These are phyloP conservation scores for Pythium grandisporangium DNA, from an alignment of 352 stramenopile species.

Conservation along the genomic window DNA sequence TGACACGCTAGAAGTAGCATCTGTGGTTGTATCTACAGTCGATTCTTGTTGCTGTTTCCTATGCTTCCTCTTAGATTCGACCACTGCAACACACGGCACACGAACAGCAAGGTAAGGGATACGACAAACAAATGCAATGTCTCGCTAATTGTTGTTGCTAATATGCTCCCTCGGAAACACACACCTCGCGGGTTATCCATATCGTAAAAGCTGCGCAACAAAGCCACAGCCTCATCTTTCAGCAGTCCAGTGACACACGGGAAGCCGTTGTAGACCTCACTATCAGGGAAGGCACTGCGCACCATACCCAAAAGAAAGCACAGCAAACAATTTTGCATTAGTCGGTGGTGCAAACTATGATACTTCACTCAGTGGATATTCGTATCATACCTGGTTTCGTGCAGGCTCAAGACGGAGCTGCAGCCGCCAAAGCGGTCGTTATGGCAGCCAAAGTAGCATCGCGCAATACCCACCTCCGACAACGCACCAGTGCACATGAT, in stretches of 20 bases:
- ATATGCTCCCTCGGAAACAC: too few species aligned
- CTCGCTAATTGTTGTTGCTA: too few species aligned
- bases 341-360: too few species aligned
- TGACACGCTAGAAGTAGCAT: too few species aligned
- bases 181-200: conserved; percentile 81
- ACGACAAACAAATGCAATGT: neutral
- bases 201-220: conserved; percentile 88
- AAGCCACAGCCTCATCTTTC: conserved; percentile 71
- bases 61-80: conserved; percentile 73
- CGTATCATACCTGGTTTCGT: conserved; percentile 38
- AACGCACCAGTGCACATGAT: conserved; percentile 93
- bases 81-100: conserved; percentile 39
- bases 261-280: conserved; percentile 46
- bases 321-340: too few species aligned
- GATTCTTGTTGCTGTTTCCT: conserved; percentile 18
- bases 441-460: conserved; percentile 85
- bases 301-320: conserved; percentile 2
- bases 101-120: too few species aligned
- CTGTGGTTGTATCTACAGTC: too few species aligned
- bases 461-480: conserved; percentile 55
- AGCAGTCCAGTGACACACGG: conserved; percentile 58
- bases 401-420: conserved; percentile 83
- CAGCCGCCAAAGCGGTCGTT: conserved; percentile 92
- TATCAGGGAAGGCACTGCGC: conserved; percentile 23
- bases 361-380: too few species aligned